phyloP scores from a whole-genome alignment of 2,329 filamentous ascomycete species.

The Trichoderma citrinoviride region DNA sequence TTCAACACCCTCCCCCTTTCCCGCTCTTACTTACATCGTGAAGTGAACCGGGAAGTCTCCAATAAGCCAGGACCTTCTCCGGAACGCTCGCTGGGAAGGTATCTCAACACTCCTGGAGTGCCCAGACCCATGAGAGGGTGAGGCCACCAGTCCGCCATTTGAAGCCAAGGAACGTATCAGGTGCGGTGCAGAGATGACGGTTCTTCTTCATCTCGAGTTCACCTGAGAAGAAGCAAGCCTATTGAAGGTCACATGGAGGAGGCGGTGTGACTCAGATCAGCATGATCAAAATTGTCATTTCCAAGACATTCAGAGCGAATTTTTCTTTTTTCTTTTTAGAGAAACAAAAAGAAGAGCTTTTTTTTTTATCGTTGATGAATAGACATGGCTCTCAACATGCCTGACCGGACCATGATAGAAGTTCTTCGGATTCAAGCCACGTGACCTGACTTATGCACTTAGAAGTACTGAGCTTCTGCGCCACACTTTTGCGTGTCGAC shows the following conservation, averaged over 20 bases:
- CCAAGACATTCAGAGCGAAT: too few species aligned
- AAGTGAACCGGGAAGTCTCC: conserved; percentile 33
- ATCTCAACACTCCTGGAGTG: conserved; percentile 35
- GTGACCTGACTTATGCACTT: conserved; percentile 21
- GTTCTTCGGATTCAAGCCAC: conserved; percentile 21
- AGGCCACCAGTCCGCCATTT: conserved; percentile 40
- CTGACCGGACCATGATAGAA: background rate
- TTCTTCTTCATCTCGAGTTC: conserved; percentile 36
- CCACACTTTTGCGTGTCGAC: conserved; percentile 25
- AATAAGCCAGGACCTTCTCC: conserved; percentile 30
- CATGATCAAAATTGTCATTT: background rate
- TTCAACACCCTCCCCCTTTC: too few species aligned
- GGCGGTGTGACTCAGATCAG: background rate
- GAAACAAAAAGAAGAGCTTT: too few species aligned
- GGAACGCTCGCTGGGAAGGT: conserved; percentile 30
- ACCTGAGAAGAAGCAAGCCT: conserved; percentile 1
- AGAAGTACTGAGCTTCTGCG: background rate
- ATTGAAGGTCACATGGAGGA: conserved; percentile 4
- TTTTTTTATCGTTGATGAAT: background rate
- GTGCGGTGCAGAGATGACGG: conserved; percentile 28
- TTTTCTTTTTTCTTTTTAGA: too few species aligned
- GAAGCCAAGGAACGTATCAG: conserved; percentile 34
- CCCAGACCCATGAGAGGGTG: conserved; percentile 36
- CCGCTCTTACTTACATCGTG: conserved; percentile 23
- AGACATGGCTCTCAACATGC: background rate